These are phyloP conservation scores for Diplodia scrobiculata DNA, from an alignment of 2,329 filamentous ascomycete genomes.

Conservation along the genomic window DNA sequence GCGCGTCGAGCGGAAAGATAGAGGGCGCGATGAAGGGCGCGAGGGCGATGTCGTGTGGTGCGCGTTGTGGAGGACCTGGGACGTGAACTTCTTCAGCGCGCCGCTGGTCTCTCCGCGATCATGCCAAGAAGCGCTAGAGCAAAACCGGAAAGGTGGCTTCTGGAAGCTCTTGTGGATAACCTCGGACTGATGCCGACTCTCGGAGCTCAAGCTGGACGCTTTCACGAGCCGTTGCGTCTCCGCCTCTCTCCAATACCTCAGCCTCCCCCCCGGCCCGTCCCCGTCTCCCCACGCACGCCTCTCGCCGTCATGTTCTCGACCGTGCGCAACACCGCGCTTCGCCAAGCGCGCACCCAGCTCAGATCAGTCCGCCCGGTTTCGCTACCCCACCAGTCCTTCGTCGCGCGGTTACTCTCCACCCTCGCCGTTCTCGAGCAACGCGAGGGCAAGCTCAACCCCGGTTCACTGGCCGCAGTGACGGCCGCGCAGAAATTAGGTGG, in stretches of 20 bases:
- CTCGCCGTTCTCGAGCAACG: conserved; percentile 90
- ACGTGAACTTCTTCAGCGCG: conserved; percentile 30
- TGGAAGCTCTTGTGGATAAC: conserved; percentile 29
- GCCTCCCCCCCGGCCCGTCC: conserved; percentile 1
- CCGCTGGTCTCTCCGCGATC: conserved; percentile 23
- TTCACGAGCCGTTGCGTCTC: conserved; percentile 6
- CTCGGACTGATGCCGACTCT: conserved; percentile 29
- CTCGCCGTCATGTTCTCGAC: conserved; percentile 41
- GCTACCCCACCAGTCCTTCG: conserved; percentile 55
- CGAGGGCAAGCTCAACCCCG: conserved; percentile 80
- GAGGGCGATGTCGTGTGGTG: conserved; percentile 25
- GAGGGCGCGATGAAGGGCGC: conserved; percentile 15
- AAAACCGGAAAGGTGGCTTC: conserved; percentile 3
- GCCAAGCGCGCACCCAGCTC: conserved; percentile 50
- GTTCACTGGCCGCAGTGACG: conserved; percentile 80
- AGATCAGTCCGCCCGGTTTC: conserved; percentile 40
- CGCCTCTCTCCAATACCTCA: not conserved
- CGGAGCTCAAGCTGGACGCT: conserved; percentile 25
- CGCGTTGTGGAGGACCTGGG: conserved; percentile 28
- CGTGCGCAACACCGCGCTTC: conserved; percentile 42
- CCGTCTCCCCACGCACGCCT: conserved; percentile 15
- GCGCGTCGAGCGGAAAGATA: not conserved
- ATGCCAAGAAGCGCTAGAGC: conserved; percentile 15
- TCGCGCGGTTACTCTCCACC: conserved; percentile 76
- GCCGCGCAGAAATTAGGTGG: conserved; percentile 87